A percentile compares a stretch with the other conserved stretches of the same genome.
phyloP scores from a whole-genome alignment of 257 asterid species.

The Coffea canephora region DNA sequence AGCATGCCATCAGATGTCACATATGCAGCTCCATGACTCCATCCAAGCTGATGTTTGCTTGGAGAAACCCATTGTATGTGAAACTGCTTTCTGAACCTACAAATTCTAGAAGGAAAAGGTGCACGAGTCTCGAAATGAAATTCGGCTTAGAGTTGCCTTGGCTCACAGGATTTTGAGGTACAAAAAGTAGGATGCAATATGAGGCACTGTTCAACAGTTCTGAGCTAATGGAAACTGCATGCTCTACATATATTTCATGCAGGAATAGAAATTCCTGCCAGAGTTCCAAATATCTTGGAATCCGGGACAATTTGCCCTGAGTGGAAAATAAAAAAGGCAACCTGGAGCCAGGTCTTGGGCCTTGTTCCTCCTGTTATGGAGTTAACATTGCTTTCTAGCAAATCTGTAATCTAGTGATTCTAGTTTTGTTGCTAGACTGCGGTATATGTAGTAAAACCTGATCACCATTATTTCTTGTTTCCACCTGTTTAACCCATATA shows the following conservation, averaged over 20 bases:
- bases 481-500: background rate
- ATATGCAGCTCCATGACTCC: constrained; percentile 17
- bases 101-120: background rate
- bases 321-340: background rate
- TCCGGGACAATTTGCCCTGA: background rate
- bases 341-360: background rate
- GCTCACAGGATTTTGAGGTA: background rate
- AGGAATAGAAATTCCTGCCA: background rate
- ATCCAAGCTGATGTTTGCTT: constrained; percentile 15
- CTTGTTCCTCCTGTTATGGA: background rate
- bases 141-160: background rate
- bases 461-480: background rate
- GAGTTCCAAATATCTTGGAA: constrained; percentile 11
- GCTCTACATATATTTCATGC: background rate
- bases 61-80: constrained; percentile 13
- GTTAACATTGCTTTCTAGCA: background rate
- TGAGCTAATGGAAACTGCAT: background rate
- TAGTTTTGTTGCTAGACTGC: background rate
- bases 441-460: background rate
- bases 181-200: background rate
- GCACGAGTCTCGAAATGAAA: background rate
- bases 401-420: background rate
- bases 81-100: constrained; percentile 1
- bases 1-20: constrained; percentile 8
- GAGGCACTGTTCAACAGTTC: background rate